Percentiles rank a stretch among this genome's conserved stretches.
These are phyloP conservation scores for Citrus medica DNA, from an alignment of 345 rosid species.

Conservation along the genomic window DNA sequence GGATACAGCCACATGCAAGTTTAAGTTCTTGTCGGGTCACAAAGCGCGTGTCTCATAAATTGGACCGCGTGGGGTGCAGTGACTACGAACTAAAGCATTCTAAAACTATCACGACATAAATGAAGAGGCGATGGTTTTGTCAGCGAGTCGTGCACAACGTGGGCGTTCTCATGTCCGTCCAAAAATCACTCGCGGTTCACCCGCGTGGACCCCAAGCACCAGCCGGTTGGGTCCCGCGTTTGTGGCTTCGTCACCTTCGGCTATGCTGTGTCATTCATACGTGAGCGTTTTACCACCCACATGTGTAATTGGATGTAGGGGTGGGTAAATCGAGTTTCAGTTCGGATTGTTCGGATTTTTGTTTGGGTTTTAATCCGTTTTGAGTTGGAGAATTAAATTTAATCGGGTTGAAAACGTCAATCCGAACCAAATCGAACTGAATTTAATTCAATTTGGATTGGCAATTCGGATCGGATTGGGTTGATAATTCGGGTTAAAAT, in stretches of 20 bases:
- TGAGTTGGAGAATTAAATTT: too few species aligned
- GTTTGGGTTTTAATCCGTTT: too few species aligned
- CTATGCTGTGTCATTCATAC: background rate
- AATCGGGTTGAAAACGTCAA: too few species aligned
- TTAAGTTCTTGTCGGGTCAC: constrained; percentile 13
- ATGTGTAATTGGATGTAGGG: background rate
- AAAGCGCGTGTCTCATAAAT: background rate
- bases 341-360: too few species aligned
- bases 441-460: too few species aligned
- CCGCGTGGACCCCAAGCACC: constrained; percentile 7
- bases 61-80: background rate
- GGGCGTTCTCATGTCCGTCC: constrained; percentile 12
- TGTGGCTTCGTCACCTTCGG: background rate
- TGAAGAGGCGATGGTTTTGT: background rate
- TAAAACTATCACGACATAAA: too few species aligned
- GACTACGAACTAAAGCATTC: background rate
- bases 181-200: constrained; percentile 7
- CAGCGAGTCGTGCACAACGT: background rate
- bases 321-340: too few species aligned
- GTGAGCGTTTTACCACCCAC: too few species aligned
- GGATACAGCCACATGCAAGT: constrained; percentile 16
- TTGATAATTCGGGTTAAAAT: too few species aligned
- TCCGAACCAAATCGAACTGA: too few species aligned
- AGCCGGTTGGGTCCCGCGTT: background rate
- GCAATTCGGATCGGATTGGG: too few species aligned